Conservation (phyloP, 2,329 filamentous ascomycete species). For the Colletotrichum agaves region DNA sequence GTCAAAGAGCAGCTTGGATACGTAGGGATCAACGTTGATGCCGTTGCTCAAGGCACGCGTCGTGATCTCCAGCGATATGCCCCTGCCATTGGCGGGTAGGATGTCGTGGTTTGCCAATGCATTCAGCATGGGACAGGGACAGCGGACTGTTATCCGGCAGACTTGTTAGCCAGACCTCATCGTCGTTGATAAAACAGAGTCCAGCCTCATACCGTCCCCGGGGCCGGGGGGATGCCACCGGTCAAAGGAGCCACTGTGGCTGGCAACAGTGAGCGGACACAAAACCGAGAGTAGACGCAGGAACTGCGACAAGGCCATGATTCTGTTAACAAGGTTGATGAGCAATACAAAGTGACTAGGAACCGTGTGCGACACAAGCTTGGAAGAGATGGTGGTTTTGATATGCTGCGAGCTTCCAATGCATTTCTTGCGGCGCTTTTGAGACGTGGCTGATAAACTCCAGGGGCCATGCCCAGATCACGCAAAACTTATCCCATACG, state of each 20-base stretch:
- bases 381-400: not conserved
- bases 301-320: not conserved
- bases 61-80: slow-evolving; percentile 29
- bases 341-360: not conserved
- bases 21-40: not conserved
- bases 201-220: not conserved
- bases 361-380: not conserved
- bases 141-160: slow-evolving; percentile 6
- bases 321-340: not conserved
- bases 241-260: not conserved
- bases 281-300: not conserved
- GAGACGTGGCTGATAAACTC: not conserved
- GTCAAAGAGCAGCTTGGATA: not conserved
- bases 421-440: not conserved
- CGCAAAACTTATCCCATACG: not conserved
- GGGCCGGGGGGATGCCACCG: not conserved
- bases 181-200: not conserved
- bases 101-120: slow-evolving; percentile 43
- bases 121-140: slow-evolving; percentile 41
- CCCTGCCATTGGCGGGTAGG: slow-evolving; percentile 40
- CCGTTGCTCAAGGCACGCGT: slow-evolving; percentile 24
- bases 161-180: not conserved
- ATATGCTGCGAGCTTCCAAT: not conserved
- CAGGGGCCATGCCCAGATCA: not conserved
- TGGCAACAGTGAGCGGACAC: not conserved